Base-by-base conservation (phyloP, 495 filamentous ascomycete genomes). In the Neurospora sp. region DNA sequence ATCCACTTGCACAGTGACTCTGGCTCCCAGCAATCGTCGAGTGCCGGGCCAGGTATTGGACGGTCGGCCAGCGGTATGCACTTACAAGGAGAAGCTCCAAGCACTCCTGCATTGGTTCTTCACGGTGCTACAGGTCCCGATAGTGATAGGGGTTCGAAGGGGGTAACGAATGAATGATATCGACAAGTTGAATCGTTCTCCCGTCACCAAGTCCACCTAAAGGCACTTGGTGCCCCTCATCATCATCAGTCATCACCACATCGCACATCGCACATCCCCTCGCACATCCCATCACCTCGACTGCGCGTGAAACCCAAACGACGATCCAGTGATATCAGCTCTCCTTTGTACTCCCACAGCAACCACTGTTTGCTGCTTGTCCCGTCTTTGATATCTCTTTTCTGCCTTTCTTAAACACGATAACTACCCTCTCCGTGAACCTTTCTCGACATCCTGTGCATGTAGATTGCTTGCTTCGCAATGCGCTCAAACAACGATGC, bases 401-500 rank as follows among this genome's bases (percentile, higher is more conserved):
- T 18, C 1, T 14, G 12, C 53, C 53, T 7, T 27, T 4, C 18
- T 59, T 4, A 0, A 65, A 35, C 27, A 35, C 27, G 1, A 65
- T 65, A 65, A 3, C 22, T 65, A 35, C 0, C 53, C 7, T 18
- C 14, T 31, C 22, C 14, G 53, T 65, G 53, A 37, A 65, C 31
- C 14, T 65, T 16, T 4, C 53, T 35, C 53, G 53, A 65, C 53
- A 35, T 3, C 7, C 53, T 65, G 53, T 65, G 53, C 27, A 35
- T 65, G 53, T 65, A 65, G 53, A 31, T 65, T 37, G 27, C 53
- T 35, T 35, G 18, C 53, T 9, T 35, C 14, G 14, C 53, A 27
- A 65, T 65, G 53, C 53, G 53, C 70, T 59, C 76, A 37, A 75
- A 76, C 53, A 75, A 77, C 71, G 77, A 80, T 76, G 76, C 74